These are phyloP conservation scores for Carex littledalei DNA, from an alignment of 176 grass and related monocot genomes.

Conservation along the genomic window DNA sequence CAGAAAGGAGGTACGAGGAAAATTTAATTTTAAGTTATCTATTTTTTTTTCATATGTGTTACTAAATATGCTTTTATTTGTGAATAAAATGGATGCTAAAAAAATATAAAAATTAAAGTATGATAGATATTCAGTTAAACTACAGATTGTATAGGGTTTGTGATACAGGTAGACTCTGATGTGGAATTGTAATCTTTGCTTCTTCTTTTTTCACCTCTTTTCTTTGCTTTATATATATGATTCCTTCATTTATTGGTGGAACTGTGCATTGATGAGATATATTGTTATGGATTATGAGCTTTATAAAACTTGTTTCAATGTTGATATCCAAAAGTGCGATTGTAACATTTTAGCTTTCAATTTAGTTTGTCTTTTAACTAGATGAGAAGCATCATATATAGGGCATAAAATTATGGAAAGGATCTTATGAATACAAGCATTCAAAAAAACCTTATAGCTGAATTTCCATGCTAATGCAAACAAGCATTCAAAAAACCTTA, in stretches of 20 bases:
- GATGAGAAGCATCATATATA: neutral
- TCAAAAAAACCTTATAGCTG: neutral
- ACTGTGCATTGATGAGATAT: neutral
- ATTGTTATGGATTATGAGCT: slow-evolving; percentile 11
- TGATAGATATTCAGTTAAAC: slow-evolving; percentile 18
- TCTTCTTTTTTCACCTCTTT: neutral
- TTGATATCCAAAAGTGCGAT: slow-evolving; percentile 4
- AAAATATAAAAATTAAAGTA: slow-evolving; percentile 8
- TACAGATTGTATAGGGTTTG: slow-evolving; percentile 35
- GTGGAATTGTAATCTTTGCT: slow-evolving; percentile 25
- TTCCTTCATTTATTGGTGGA: slow-evolving; percentile 10
- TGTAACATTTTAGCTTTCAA: neutral
- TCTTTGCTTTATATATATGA: neutral
- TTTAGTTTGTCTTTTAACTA: neutral
- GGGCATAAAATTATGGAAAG: neutral
- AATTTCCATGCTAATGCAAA: neutral
- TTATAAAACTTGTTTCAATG: neutral
- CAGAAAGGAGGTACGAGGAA: neutral
- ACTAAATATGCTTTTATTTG: slow-evolving; percentile 28
- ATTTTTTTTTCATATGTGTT: slow-evolving; percentile 2
- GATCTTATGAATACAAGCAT: neutral
- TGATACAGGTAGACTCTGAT: slow-evolving; percentile 16
- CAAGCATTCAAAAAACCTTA: neutral
- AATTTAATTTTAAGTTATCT: slow-evolving; percentile 14
- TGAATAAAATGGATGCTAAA: slow-evolving; percentile 35